Evolutionary conservation across 192 early-diverging fungal species (phyloP).

Genomic region (Coemansia sp.): DNA sequence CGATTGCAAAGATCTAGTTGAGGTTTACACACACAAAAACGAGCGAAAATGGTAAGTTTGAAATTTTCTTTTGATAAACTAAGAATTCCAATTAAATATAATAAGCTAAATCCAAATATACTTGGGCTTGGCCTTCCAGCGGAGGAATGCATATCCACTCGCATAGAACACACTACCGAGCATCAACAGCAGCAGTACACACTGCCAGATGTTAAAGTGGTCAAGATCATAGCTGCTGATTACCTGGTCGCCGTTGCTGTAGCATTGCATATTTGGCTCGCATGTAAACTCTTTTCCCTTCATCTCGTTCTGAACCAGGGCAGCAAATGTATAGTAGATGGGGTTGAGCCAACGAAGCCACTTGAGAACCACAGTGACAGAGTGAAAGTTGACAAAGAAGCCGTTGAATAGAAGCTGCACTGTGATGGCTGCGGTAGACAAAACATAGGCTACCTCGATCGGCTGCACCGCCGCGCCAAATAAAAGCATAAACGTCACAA

Average conservation of each 20-base stretch:
- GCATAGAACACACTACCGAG: slow-evolving; percentile 32
- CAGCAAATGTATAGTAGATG: slow-evolving; percentile 41
- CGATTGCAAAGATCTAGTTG: slow-evolving; percentile 26
- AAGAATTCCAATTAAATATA: not conserved
- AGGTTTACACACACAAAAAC: slow-evolving; percentile 41
- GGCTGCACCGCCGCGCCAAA: slow-evolving; percentile 43
- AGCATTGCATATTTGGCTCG: slow-evolving; percentile 32
- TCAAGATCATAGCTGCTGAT: slow-evolving; percentile 35
- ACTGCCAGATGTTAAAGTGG: slow-evolving; percentile 45
- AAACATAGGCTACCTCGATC: slow-evolving; percentile 46
- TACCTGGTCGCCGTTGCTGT: slow-evolving; percentile 31
- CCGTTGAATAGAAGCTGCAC: slow-evolving; percentile 54
- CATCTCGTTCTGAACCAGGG: slow-evolving; percentile 51
- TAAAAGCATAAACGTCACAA: slow-evolving; percentile 36
- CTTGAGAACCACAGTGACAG: slow-evolving; percentile 48
- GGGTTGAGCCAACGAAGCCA: slow-evolving; percentile 56
- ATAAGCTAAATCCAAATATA: slow-evolving; percentile 29
- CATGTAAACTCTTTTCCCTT: slow-evolving; percentile 38
- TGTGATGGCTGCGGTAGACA: slow-evolving; percentile 38
- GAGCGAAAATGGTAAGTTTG: slow-evolving; percentile 31
- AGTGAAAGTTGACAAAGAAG: slow-evolving; percentile 40
- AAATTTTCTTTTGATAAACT: not conserved
- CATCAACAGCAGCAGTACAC: slow-evolving; percentile 46
- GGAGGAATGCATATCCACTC: slow-evolving; percentile 35
- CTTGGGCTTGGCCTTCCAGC: slow-evolving; percentile 51